These are phyloP conservation scores for Sporothrix dimorphospora DNA, from an alignment of 2,329 filamentous ascomycete species.

Conservation along the genomic window DNA sequence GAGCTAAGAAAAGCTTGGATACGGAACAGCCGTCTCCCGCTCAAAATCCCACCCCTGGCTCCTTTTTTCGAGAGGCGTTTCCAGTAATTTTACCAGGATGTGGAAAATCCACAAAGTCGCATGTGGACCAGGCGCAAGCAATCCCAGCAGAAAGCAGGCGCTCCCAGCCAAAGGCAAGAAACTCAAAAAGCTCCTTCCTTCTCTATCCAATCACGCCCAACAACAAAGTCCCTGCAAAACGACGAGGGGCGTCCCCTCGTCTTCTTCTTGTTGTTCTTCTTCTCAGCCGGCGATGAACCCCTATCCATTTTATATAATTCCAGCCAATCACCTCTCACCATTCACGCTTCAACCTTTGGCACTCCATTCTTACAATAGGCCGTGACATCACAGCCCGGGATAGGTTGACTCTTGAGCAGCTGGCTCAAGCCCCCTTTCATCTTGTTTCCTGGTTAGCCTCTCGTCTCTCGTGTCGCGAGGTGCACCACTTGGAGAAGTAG, in stretches of 20 bases:
- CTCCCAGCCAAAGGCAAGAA: neutral
- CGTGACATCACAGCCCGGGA: neutral
- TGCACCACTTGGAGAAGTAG: neutral
- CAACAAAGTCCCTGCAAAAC: neutral
- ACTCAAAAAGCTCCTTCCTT: neutral
- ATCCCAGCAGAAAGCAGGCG: neutral
- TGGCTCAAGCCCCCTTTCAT: neutral
- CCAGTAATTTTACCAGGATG: conserved; percentile 7
- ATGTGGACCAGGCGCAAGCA: neutral
- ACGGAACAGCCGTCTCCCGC: neutral
- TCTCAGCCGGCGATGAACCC: neutral
- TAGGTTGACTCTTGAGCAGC: neutral
- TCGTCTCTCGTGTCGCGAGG: neutral
- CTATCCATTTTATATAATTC: neutral
- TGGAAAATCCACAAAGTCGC: neutral
- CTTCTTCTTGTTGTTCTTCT: neutral
- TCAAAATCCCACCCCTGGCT: conserved; percentile 10
- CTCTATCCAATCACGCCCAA: neutral
- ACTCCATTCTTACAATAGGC: neutral
- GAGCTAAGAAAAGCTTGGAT: conserved; percentile 22
- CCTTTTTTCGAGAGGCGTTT: neutral
- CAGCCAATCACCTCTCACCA: neutral
- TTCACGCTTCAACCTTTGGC: too few relatives aligned
- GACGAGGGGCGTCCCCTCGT: neutral
- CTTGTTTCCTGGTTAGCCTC: neutral